Conservation (phyloP, 306 rosid species). For the Acmispon strigosus region DNA sequence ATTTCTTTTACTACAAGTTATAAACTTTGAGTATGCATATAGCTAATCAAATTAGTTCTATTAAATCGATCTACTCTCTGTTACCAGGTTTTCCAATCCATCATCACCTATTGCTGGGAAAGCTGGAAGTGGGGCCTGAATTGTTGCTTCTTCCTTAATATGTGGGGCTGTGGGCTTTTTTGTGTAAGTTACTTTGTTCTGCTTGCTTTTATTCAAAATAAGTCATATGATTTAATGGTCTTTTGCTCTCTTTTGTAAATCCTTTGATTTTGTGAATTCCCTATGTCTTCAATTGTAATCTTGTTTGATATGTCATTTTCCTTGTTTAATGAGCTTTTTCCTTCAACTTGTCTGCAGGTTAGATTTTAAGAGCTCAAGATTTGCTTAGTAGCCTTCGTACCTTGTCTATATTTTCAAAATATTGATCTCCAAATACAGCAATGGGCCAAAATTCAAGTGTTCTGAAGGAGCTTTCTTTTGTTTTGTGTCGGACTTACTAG, state of each 20-base stretch:
- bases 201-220: background rate
- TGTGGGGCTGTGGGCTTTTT: constrained; percentile 32
- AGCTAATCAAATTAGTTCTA: no score
- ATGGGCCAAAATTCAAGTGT: constrained; percentile 12
- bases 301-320: background rate
- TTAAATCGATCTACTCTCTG: background rate
- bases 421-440: background rate
- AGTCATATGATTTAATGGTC: background rate
- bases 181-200: background rate
- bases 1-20: no score
- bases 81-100: constrained; percentile 48
- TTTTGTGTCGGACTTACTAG: no score
- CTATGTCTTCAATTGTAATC: background rate
- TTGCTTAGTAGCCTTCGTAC: constrained; percentile 15
- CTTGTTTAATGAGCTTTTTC: background rate
- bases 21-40: no score
- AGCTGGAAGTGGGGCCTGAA: constrained; percentile 49
- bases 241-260: no score
- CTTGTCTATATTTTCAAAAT: background rate
- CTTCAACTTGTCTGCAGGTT: constrained; percentile 28
- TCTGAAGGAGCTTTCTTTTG: background rate
- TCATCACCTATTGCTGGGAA: constrained; percentile 39
- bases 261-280: no score
- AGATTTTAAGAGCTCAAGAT: constrained; percentile 22
- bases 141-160: constrained; percentile 8